Base-by-base conservation (phyloP, 139 green algal genomes). In the Chlamydomonas schloesseri region DNA sequence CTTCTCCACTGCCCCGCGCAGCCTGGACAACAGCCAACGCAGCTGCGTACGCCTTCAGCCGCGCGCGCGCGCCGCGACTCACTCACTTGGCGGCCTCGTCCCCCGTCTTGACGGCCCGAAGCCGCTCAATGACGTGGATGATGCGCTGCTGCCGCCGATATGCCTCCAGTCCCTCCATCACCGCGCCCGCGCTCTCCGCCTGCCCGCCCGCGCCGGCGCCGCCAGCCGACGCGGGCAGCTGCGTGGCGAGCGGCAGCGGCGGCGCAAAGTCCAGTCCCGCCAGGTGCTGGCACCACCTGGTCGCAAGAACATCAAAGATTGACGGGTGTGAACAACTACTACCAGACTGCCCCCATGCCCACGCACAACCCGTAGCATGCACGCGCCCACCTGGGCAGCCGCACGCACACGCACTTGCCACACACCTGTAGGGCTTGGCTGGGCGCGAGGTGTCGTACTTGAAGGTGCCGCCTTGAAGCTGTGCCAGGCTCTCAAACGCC, bases 231-330 rank as follows among this genome's bases (percentile, higher is more conserved):
- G 28, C 29, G 29, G 58, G 47, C 79, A 85, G 68, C 68, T 85
- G 79, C 67, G 79, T 85, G 21, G 82, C 88, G 33, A 91, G 82
- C n/a, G 89, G 89, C 68, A 93, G 64, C 11, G 89, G 71, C 37
- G 86, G 89, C 21, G 89, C 83, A 60, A 93, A 89, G 71, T 93
- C 89, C 47, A 93, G 84, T 26, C 89, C 89, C 14, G 82, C 89
- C 57, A 93, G 47, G 77, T 93, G 86, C 65, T 93, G 89, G 71
- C 86, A 90, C 89, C 89, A 93, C 82, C 89, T 93, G 89, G 14
- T 64, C 24, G 60, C n/a, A n/a, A n/a, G n/a, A n/a, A n/a, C n/a
- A n/a, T n/a, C n/a, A n/a, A n/a, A n/a, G n/a, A n/a, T n/a, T n/a
- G n/a, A n/a, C n/a, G n/a, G n/a, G n/a, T n/a, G n/a, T n/a, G n/a